Evolutionary conservation across 2,329 filamentous ascomycete genomes (phyloP).

Genomic region (Venturia aucupariae): DNA sequence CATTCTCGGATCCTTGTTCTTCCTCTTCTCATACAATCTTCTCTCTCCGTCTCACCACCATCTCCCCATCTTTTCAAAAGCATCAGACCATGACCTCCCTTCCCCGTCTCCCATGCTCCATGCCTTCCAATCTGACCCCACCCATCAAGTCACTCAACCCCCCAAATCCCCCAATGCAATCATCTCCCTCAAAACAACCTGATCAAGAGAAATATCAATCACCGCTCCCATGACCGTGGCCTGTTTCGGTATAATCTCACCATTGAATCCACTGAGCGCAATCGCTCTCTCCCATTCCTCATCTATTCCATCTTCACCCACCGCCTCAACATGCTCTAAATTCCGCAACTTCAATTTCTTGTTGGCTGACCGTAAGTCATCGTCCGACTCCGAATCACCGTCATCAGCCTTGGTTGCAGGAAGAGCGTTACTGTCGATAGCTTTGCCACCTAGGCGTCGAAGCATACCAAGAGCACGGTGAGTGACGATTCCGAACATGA

Average conservation of each 20-base stretch:
- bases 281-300: slow-evolving; percentile 26
- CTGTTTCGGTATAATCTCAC: slow-evolving; percentile 36
- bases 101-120: neutral
- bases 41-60: too few species aligned
- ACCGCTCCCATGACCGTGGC: slow-evolving; percentile 37
- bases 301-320: slow-evolving; percentile 13
- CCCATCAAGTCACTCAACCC: neutral
- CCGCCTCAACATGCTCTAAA: slow-evolving; percentile 25
- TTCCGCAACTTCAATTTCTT: slow-evolving; percentile 24
- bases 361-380: neutral
- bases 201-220: slow-evolving; percentile 35
- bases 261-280: neutral
- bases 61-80: too few species aligned
- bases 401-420: neutral
- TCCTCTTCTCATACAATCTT: too few species aligned
- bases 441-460: slow-evolving; percentile 37
- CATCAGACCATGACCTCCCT: too few species aligned
- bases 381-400: neutral
- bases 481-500: slow-evolving; percentile 31
- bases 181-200: slow-evolving; percentile 34
- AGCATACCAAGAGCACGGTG: slow-evolving; percentile 39
- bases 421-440: slow-evolving; percentile 22
- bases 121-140: too few species aligned
- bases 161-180: slow-evolving; percentile 29
- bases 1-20: neutral